phyloP scores from a whole-genome alignment of 2,329 filamentous ascomycete species.

The Arthrobotrys megalospora region DNA sequence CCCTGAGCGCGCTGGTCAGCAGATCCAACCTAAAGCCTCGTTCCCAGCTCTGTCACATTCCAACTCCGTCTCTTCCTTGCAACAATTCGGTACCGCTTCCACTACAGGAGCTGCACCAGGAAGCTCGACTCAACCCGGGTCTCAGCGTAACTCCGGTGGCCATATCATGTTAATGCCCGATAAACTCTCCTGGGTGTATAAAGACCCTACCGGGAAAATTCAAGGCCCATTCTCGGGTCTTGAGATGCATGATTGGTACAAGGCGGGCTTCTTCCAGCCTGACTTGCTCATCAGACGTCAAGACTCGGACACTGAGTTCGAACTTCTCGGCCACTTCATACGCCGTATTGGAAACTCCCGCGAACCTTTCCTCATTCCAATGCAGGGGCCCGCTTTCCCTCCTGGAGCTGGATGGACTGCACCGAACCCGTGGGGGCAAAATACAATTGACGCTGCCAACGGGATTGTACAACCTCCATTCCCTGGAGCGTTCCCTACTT shows the following conservation, averaged over 20 bases:
- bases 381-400: constrained; percentile 81
- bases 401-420: constrained; percentile 53
- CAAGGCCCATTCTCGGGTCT: constrained; percentile 96
- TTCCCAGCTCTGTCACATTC: constrained; percentile 46
- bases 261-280: constrained; percentile 95
- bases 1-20: constrained; percentile 45
- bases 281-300: constrained; percentile 95
- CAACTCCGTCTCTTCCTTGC: constrained; percentile 51
- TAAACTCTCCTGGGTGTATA: constrained; percentile 98
- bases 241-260: constrained; percentile 99
- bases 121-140: constrained; percentile 61
- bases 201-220: constrained; percentile 90
- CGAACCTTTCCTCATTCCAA: constrained; percentile 96
- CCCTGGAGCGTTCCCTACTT: constrained; percentile 93
- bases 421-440: constrained; percentile 68
- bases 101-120: constrained; percentile 23
- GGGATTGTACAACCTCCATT: constrained; percentile 86
- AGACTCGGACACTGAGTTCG: constrained; percentile 93
- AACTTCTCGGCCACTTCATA: constrained; percentile 94
- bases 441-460: constrained; percentile 66
- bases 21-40: constrained; percentile 44
- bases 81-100: constrained; percentile 29
- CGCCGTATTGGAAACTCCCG: constrained; percentile 96
- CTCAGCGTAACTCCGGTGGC: constrained; percentile 78
- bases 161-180: constrained; percentile 99